Base-by-base conservation (phyloP, 2,329 filamentous ascomycete species). In the Mycosphaerelloides madeirae region DNA sequence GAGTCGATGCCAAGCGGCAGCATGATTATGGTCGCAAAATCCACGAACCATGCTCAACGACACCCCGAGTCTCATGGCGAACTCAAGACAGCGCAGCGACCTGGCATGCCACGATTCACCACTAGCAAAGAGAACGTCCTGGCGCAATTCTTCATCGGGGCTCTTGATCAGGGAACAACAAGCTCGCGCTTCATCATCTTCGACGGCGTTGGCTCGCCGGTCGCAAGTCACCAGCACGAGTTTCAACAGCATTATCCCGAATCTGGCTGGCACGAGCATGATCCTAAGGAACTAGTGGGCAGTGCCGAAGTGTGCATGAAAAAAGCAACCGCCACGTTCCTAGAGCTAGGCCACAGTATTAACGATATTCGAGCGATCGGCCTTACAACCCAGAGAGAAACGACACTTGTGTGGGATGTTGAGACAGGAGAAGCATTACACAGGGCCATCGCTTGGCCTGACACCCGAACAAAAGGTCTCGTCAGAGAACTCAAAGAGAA, bases 181-280 rank as follows among this genome's bases (percentile, higher is more conserved):
- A 91, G 85, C 47, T 86, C 88, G 31, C 80, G 89, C 32, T 95
- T 95, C 68, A 79, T 95, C 57, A 90, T 96, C 63, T 95, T 95
- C 70, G 83, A 95, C 67, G 80, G 80, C 52, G 71, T 79, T 28
- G 88, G 89, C 40, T 80, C 84, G 44, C 85, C 86, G 3, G 78
- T 93, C 32, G 87, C 85, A 32, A 83, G 81, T 57, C 87, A 95
- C 64, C 89, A 95, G 69, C 81, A 90, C 53, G 87, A 94, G 65
- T 90, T 95, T 61, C 79, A 81, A 52, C 90, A 95, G 63, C 79
- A 84, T 47, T 91, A 94, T 66, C 87, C 87, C 14, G 76, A 88
- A 49, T 84, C 89, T 53, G 90, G 90, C 66, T 94, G 87, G 87
- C 87, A 95, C 65, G 89, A 95, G 65, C 88, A 95, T 62, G 84